A percentile compares a stretch with the other conserved stretches of the same genome.
These are phyloP conservation scores for Rhizopogon vinicolor DNA, from an alignment of 768 basidiomycete species.

Conservation along the genomic window DNA sequence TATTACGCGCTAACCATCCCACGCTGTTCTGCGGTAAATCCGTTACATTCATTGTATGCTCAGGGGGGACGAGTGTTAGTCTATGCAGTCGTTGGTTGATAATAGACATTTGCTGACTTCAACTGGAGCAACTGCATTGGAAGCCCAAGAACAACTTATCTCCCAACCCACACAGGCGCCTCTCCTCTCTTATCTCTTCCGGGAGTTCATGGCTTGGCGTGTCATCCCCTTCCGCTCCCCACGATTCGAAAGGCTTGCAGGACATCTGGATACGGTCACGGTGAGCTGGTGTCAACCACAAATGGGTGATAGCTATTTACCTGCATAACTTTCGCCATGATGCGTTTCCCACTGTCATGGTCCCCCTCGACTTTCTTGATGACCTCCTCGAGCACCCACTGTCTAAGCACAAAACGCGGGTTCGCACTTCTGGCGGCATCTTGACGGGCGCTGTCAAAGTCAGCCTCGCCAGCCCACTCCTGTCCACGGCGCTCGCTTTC, in stretches of 20 bases:
- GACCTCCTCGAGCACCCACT: constrained; percentile 95
- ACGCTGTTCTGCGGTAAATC: background rate
- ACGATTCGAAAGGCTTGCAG: constrained; percentile 75
- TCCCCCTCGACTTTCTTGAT: constrained; percentile 73
- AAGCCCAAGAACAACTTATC: constrained; percentile 77
- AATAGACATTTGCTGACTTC: constrained; percentile 9
- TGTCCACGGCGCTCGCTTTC: constrained; percentile 35
- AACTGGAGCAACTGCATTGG: constrained; percentile 93
- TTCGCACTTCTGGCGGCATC: constrained; percentile 58
- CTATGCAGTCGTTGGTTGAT: background rate
- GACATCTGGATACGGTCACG: constrained; percentile 62
- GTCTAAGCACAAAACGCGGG: constrained; percentile 88
- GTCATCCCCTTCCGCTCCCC: constrained; percentile 71
- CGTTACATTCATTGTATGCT: background rate
- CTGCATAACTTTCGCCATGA: constrained; percentile 78
- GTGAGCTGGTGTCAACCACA: background rate
- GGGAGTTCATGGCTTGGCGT: constrained; percentile 41
- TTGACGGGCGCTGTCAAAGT: constrained; percentile 43
- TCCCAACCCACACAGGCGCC: constrained; percentile 74
- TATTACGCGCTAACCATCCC: background rate
- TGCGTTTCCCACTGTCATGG: constrained; percentile 52
- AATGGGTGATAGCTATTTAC: constrained; percentile 34
- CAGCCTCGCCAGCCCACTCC: constrained; percentile 38
- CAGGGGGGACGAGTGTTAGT: background rate
- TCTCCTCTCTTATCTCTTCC: constrained; percentile 63